phyloP scores from a whole-genome alignment of 306 rosid species.

The Echinosophora koreensis region DNA sequence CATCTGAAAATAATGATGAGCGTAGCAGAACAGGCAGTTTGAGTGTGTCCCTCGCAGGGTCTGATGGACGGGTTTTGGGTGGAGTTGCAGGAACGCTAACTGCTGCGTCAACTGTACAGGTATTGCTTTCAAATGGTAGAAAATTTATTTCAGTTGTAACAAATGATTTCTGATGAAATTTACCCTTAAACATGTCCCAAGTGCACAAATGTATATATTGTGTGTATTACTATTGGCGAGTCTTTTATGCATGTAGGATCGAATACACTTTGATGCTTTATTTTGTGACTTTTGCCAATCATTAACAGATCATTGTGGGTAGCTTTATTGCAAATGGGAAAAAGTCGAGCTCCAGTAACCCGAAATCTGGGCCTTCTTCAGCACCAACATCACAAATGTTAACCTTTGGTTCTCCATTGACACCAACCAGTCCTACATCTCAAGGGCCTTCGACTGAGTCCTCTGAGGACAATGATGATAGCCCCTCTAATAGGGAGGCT shows the following conservation, averaged over 20 bases:
- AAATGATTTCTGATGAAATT: constrained; percentile 24
- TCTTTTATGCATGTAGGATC: constrained; percentile 17
- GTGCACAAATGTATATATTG: background rate
- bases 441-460: constrained; percentile 91
- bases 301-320: constrained; percentile 81
- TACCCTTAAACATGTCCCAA: background rate
- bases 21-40: constrained; percentile 70
- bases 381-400: constrained; percentile 68
- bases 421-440: constrained; percentile 75
- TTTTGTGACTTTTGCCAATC: constrained; percentile 27
- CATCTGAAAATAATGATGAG: constrained; percentile 66
- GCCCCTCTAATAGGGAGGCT: constrained; percentile 68
- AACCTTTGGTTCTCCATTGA: constrained; percentile 65
- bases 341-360: constrained; percentile 57
- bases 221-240: background rate
- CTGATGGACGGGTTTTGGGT: constrained; percentile 88
- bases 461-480: constrained; percentile 77
- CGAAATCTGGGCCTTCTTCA: constrained; percentile 66
- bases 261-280: constrained; percentile 22
- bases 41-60: constrained; percentile 74
- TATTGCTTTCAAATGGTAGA: constrained; percentile 46
- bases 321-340: constrained; percentile 82
- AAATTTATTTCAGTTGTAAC: constrained; percentile 3
- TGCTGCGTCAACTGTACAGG: constrained; percentile 90
- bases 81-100: constrained; percentile 87